Evolutionary conservation across 768 basidiomycete species (phyloP), one percentile per base, ranked within the genome.

Genomic region (Lactarius hengduanensis): DNA sequence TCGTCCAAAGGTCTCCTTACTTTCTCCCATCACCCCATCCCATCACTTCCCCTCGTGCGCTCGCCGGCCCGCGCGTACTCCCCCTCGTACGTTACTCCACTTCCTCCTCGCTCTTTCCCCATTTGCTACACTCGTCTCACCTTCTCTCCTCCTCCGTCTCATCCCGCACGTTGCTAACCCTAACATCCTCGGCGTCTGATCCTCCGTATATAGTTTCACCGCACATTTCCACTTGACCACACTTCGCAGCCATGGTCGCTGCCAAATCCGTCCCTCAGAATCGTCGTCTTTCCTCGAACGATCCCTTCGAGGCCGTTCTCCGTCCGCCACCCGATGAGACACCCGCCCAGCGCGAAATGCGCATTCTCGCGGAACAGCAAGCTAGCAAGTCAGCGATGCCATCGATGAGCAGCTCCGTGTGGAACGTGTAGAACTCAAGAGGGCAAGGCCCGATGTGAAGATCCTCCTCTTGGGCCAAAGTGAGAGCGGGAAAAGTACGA

Each of bases 401-500:
- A 94, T 94, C 72, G 92, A 94, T 77, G 87, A 89, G 68, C 86
- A 88, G 84, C 80, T 94, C 73, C 83, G 84, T 65, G 78, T 80
- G 70, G 91, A 93, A 72, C 77, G 82, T 65, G 82, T 80, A 62
- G 86, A 89, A 69, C 78, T 77, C 72, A 86, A 82, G 77, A 86
- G 82, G 75, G 74, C 76, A 45, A 85, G 82, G 69, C 80, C 85
- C 69, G 85, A 87, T 73, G 84, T 93, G 76, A 88, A 88, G 73
- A 84, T 94, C 61, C 80, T 94, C 62, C 81, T 94, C 67, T 85
- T 94, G 50, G 92, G 92, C 60, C 92, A 94, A 82, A 92, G 91
- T 68, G 91, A 93, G 81, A 92, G 90, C 72, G 92, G 91, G 47
- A 94, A 93, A 81, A 91, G 89, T 74, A 94, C 92, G 10, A 91